Conservation (phyloP, 352 stramenopile species). For the Phytophthora pisi region DNA sequence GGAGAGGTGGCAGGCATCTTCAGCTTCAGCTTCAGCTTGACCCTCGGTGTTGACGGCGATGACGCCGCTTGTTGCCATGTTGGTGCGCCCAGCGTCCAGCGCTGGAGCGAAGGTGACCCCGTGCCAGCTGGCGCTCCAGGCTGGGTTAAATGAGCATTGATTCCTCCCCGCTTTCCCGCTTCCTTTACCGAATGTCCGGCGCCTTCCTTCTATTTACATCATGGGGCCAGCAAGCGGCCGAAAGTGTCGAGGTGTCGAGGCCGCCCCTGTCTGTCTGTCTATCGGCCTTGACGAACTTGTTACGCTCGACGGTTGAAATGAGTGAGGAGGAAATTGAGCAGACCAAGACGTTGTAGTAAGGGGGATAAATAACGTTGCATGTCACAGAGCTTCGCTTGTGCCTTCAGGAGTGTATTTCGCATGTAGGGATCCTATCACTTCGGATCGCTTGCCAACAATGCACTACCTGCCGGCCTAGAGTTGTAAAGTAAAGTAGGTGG, state of each 20-base stretch:
- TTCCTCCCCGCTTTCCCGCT: not conserved
- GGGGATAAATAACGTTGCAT: constrained; percentile 30
- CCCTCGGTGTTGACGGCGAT: no score
- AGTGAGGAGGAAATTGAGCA: not conserved
- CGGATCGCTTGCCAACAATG: constrained; percentile 27
- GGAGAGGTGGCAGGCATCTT: no score
- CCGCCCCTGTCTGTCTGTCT: no score
- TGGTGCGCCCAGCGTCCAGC: no score
- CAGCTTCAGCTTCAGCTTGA: no score
- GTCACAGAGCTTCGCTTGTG: constrained; percentile 13
- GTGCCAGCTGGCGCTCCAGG: constrained; percentile 18
- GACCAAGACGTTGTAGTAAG: not conserved
- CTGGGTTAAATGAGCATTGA: constrained; percentile 21
- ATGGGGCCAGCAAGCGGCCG: no score
- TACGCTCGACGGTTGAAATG: not conserved
- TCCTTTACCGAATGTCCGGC: constrained; percentile 18
- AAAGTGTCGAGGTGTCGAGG: no score
- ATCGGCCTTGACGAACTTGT: not conserved
- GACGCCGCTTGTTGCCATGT: no score
- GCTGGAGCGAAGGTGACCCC: constrained; percentile 9
- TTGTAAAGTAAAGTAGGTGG: constrained; percentile 1
- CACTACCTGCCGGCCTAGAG: constrained; percentile 26
- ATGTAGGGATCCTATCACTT: constrained; percentile 41
- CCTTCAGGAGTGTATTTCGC: constrained; percentile 41
- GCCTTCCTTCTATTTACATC: not conserved